Conservation (phyloP, 2,329 filamentous ascomycete genomes). For the Trichophyton schoenleinii region DNA sequence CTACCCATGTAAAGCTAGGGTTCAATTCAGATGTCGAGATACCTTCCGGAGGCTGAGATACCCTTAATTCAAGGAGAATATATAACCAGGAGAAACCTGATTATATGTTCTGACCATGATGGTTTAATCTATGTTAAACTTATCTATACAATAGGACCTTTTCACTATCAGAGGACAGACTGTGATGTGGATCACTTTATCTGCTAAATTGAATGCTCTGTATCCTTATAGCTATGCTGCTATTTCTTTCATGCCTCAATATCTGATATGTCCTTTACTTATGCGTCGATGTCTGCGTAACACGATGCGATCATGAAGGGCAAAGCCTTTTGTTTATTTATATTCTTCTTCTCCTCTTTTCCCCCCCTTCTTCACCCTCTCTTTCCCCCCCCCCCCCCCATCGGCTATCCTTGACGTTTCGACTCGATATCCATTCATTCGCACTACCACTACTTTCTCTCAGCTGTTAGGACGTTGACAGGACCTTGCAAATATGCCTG, state of each 20-base stretch:
- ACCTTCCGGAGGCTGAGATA: not conserved
- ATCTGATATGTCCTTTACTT: not conserved
- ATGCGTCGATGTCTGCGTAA: not conserved
- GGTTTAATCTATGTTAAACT: not conserved
- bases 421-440: not conserved
- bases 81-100: not conserved
- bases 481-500: constrained; percentile 17
- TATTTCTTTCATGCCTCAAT: not conserved
- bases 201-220: not conserved
- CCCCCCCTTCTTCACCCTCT: not conserved
- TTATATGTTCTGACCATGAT: not conserved
- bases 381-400: not conserved
- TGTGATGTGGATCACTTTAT: not conserved
- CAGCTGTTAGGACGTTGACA: not conserved
- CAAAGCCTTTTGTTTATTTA: not conserved
- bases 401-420: not conserved
- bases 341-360: not conserved
- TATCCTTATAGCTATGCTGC: not conserved
- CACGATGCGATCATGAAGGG: not conserved
- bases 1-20: not conserved
- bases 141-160: not conserved
- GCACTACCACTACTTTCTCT: no score
- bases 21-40: no score
- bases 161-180: not conserved
- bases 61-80: not conserved